These are phyloP conservation scores for Eucalyptus cloeziana DNA, from an alignment of 345 rosid genomes.

Conservation along the genomic window DNA sequence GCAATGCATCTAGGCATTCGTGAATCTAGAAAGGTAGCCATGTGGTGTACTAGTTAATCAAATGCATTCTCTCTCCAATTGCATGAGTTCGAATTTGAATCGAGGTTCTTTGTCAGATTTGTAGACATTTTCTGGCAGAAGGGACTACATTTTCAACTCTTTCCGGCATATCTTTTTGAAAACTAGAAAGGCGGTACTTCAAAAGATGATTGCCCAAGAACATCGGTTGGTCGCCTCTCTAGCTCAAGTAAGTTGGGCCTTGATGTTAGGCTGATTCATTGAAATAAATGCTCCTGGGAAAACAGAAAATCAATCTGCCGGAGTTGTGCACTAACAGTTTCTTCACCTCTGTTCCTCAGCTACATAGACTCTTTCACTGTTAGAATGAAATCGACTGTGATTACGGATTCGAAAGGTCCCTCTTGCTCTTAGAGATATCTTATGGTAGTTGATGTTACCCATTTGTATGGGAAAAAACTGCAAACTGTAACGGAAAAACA, in stretches of 20 bases:
- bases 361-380: background rate
- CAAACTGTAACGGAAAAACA: background rate
- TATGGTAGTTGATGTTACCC: background rate
- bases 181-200: background rate
- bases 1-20: background rate
- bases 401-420: background rate
- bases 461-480: background rate
- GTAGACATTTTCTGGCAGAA: background rate
- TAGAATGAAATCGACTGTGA: background rate
- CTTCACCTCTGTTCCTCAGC: background rate
- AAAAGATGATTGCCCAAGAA: background rate
- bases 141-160: background rate
- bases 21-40: background rate
- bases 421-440: background rate
- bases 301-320: background rate
- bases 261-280: background rate
- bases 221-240: background rate
- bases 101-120: background rate
- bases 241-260: background rate
- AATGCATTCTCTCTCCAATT: background rate
- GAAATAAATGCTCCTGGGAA: background rate
- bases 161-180: background rate
- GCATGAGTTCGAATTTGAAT: background rate
- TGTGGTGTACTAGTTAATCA: background rate
- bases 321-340: background rate